Percentiles rank a stretch among this genome's conserved stretches.
phyloP scores from a whole-genome alignment of 192 early-diverging fungal genomes.

The Podila minutissima region DNA sequence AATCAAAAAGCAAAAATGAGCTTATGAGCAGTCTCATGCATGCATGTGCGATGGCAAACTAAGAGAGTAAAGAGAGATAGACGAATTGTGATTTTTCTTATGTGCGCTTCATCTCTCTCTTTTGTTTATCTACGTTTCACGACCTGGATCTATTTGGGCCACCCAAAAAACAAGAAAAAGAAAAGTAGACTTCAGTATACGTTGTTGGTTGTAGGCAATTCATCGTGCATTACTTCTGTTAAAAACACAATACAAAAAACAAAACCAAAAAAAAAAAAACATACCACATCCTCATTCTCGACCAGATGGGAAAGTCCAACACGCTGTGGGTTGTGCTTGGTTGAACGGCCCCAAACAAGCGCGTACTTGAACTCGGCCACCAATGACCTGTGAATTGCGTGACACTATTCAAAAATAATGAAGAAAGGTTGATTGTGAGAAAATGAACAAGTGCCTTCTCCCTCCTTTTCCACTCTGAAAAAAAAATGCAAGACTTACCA shows the following conservation, averaged over 20 bases:
- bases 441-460: background rate
- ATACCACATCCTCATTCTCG: conserved; percentile 95
- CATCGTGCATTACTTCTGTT: background rate
- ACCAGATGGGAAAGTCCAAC: conserved; percentile 86
- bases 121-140: conserved; percentile 40
- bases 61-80: background rate
- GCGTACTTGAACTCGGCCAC: conserved; percentile 94
- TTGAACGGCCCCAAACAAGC: conserved; percentile 90
- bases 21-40: background rate
- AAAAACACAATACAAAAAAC: background rate
- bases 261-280: background rate
- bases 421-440: background rate
- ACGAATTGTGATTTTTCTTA: background rate
- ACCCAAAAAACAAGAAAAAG: background rate
- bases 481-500: conserved; percentile 46
- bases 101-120: conserved; percentile 1
- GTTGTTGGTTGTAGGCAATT: background rate
- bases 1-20: no score
- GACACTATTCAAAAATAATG: conserved; percentile 60
- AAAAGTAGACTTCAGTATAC: background rate
- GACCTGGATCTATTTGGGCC: conserved; percentile 39
- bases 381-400: conserved; percentile 88
- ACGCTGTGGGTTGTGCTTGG: conserved; percentile 97
- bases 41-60: background rate
- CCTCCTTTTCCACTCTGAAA: background rate